A percentile compares a stretch with the other conserved stretches of the same genome.
Evolutionary conservation across 139 green algal species (phyloP).

Genomic region (Micractinium conductrix): DNA sequence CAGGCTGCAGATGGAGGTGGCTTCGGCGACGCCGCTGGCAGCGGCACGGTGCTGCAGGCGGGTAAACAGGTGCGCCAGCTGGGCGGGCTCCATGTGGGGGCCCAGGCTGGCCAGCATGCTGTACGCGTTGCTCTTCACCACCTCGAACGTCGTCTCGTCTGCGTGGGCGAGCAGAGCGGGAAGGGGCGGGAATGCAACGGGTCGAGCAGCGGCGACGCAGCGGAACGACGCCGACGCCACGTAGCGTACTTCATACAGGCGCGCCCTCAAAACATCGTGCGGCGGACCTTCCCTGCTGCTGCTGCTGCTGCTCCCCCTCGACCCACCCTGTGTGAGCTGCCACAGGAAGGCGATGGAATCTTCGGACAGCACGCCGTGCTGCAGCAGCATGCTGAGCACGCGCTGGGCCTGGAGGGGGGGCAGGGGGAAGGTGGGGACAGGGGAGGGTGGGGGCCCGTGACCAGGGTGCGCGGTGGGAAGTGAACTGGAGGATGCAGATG

Average conservation of each 20-base stretch:
- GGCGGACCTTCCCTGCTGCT: no score
- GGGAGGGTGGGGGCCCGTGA: no score
- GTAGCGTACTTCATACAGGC: no score
- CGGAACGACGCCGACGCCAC: no score
- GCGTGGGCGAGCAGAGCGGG: neutral
- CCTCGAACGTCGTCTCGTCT: constrained; percentile 87
- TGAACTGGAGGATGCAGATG: no score
- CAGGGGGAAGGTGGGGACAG: neutral
- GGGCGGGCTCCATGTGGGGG: constrained; percentile 46
- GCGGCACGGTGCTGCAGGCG: constrained; percentile 15
- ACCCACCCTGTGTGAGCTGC: constrained; percentile 67
- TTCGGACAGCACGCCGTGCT: constrained; percentile 51
- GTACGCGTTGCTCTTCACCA: constrained; percentile 85
- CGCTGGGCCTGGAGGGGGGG: constrained; percentile 53
- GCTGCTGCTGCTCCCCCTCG: no score
- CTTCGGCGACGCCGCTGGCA: constrained; percentile 15
- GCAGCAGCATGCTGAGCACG: constrained; percentile 67
- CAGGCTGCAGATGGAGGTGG: constrained; percentile 8
- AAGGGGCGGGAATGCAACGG: neutral
- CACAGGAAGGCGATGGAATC: constrained; percentile 85
- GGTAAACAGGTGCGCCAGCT: constrained; percentile 59
- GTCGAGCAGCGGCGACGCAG: no score
- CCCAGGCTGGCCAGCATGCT: constrained; percentile 77
- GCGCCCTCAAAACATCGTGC: no score
- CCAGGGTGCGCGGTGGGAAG: no score